A percentile compares a stretch with the other conserved stretches of the same genome.
Evolutionary conservation across 1,284 basidiomycete species (phyloP).

Genomic region (Trichosporon sp.): DNA sequence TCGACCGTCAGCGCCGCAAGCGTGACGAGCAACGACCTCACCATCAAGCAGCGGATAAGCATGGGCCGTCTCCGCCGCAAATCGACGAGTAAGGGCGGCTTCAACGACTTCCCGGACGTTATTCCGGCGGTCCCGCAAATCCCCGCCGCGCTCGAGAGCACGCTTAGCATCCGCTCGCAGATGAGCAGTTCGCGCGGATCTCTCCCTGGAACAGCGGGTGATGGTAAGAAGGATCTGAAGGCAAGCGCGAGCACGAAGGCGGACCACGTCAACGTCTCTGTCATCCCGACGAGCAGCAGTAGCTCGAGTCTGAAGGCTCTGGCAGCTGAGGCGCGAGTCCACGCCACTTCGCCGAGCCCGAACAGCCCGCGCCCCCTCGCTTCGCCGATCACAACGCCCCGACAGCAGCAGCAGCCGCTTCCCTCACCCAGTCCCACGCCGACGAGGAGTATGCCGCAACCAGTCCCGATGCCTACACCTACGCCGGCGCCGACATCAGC

Average conservation of each 20-base stretch:
- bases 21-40: not conserved
- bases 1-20: not conserved
- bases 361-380: not conserved
- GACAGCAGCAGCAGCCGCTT: not conserved
- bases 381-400: not conserved
- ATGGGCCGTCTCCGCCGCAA: constrained; percentile 8
- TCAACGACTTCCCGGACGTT: constrained; percentile 10
- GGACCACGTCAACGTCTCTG: not conserved
- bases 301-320: not conserved
- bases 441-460: not conserved
- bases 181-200: not conserved
- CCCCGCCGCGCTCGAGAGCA: constrained; percentile 1
- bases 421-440: not conserved
- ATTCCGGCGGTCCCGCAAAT: constrained; percentile 4
- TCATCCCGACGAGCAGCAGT: not conserved
- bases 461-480: not conserved
- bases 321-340: not conserved
- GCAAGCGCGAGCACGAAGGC: constrained; percentile 1
- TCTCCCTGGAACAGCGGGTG: not conserved
- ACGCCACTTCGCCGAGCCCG: not conserved
- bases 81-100: constrained; percentile 9
- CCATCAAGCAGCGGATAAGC: constrained; percentile 6
- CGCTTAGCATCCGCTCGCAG: not conserved
- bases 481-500: not conserved
- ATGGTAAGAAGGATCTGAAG: not conserved